Evolutionary conservation across 306 rosid genomes (phyloP).

Genomic region (Acacia acuminata): DNA sequence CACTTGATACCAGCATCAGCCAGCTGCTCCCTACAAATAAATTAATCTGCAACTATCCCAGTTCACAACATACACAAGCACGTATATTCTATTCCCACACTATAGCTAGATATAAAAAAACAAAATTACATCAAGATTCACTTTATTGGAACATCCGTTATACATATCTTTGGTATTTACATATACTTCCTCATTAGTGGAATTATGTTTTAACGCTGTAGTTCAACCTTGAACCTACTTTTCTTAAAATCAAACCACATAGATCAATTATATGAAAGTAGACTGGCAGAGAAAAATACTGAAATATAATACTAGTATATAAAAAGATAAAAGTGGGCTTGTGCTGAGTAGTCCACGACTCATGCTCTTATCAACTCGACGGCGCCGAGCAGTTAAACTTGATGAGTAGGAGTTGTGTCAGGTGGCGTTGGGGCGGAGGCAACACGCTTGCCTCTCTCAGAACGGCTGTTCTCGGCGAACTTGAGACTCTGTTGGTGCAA

Average conservation of each 20-base stretch:
- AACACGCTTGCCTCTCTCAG: constrained; percentile 82
- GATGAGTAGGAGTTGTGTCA: constrained; percentile 59
- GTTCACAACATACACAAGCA: background rate
- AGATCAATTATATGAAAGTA: background rate
- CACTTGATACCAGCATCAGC: constrained; percentile 14
- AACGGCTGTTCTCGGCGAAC: constrained; percentile 84
- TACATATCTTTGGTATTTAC: background rate
- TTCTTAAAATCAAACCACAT: background rate
- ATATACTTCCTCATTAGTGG: background rate
- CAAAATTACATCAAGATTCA: background rate
- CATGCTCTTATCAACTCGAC: background rate
- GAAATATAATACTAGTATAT: background rate
- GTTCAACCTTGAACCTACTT: background rate
- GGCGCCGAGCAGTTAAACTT: constrained; percentile 26
- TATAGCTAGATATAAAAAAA: background rate
- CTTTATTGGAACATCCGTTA: background rate
- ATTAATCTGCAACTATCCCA: background rate
- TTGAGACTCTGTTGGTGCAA: constrained; percentile 67
- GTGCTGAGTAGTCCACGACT: background rate
- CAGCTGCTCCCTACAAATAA: background rate
- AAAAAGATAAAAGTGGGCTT: background rate
- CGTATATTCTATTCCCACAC: constrained; percentile 25
- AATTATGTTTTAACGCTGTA: background rate
- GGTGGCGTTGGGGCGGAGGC: constrained; percentile 74
- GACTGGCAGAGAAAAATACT: background rate